A percentile compares a stretch with the other conserved stretches of the same genome.
These are phyloP conservation scores for Lecanicillium sp. DNA, from an alignment of 2,329 filamentous ascomycete genomes.

Conservation along the genomic window DNA sequence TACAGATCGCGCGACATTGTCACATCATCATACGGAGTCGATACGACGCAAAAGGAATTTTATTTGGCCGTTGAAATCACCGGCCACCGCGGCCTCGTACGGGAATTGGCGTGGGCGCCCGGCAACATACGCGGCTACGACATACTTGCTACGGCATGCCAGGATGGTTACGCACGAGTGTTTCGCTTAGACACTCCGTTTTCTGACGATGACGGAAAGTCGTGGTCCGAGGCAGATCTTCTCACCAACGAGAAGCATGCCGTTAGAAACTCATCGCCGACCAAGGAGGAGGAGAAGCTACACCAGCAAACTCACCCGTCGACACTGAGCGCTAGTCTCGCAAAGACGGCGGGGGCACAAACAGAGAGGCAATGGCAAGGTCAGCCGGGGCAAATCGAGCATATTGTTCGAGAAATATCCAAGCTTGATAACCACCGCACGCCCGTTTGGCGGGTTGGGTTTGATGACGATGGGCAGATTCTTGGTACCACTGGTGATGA, in stretches of 20 bases:
- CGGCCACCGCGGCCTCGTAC: slow-evolving; percentile 67
- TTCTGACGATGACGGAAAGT: slow-evolving; percentile 36
- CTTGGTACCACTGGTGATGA: slow-evolving; percentile 71
- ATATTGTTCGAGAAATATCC: slow-evolving; percentile 55
- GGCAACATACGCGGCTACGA: slow-evolving; percentile 88
- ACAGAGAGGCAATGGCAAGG: slow-evolving; percentile 44
- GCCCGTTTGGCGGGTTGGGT: slow-evolving; percentile 68
- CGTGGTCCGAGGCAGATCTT: slow-evolving; percentile 40
- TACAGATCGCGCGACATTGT: slow-evolving; percentile 65
- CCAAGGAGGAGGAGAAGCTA: slow-evolving; percentile 13
- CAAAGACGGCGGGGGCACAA: slow-evolving; percentile 35
- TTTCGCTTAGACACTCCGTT: slow-evolving; percentile 65
- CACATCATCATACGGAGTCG: slow-evolving; percentile 41
- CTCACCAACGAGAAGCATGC: slow-evolving; percentile 23
- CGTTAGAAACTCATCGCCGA: slow-evolving; percentile 13
- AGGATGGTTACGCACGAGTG: slow-evolving; percentile 84
- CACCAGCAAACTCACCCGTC: slow-evolving; percentile 31
- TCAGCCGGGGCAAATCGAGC: slow-evolving; percentile 57
- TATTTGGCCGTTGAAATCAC: slow-evolving; percentile 73
- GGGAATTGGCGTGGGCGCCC: slow-evolving; percentile 87
- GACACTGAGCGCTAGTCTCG: slow-evolving; percentile 43
- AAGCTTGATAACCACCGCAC: slow-evolving; percentile 59
- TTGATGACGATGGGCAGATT: slow-evolving; percentile 62
- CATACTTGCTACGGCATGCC: slow-evolving; percentile 82
- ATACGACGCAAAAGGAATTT: slow-evolving; percentile 62